phyloP scores from a whole-genome alignment of 2,329 filamentous ascomycete species.

The Cercospora brassicicola region DNA sequence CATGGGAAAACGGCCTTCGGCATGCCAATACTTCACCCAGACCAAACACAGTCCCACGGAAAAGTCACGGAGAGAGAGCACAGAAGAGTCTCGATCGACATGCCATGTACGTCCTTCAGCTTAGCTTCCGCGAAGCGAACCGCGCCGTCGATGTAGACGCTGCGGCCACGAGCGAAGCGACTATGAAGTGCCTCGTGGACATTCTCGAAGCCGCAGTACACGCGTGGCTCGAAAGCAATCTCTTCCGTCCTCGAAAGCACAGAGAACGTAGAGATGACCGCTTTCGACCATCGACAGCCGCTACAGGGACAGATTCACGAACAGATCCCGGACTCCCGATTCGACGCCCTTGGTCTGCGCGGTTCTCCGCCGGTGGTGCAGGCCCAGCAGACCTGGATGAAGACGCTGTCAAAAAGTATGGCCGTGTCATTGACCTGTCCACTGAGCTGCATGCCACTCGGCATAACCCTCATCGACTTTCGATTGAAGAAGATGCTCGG shows the following conservation, averaged over 20 bases:
- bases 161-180: constrained; percentile 26
- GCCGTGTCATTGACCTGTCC: not conserved
- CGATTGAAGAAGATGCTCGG: not conserved
- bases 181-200: constrained; percentile 59
- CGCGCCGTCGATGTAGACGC: constrained; percentile 10
- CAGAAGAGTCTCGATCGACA: constrained; percentile 74
- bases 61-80: constrained; percentile 42
- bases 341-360: not conserved
- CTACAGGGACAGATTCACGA: not conserved
- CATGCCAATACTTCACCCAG: constrained; percentile 34
- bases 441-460: not conserved
- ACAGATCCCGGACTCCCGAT: not conserved
- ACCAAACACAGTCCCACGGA: constrained; percentile 49
- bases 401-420: not conserved
- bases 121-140: constrained; percentile 20
- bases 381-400: not conserved
- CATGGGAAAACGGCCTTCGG: constrained; percentile 49
- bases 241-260: constrained; percentile 60
- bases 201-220: constrained; percentile 68
- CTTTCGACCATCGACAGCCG: not conserved
- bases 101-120: constrained; percentile 84
- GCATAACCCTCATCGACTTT: not conserved
- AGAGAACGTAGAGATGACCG: constrained; percentile 9
- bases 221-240: constrained; percentile 73
- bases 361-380: not conserved